Evolutionary conservation across 176 grass and related monocot genomes (phyloP).

Genomic region (Aechmea fasciata): DNA sequence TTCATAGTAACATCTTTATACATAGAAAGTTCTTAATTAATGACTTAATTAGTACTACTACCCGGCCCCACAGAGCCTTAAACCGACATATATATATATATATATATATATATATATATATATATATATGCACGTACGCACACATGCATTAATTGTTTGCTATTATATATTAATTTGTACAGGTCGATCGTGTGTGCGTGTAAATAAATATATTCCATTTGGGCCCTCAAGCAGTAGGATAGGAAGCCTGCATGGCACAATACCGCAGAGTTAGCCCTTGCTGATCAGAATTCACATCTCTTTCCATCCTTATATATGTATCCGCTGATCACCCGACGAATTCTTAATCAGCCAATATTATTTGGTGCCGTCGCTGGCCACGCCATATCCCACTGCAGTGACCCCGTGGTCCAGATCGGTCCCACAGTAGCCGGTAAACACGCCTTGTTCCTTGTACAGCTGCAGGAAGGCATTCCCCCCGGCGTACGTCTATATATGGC

Average conservation of each 20-base stretch:
- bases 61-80: no score
- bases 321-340: constrained; percentile 25
- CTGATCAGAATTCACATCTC: no score
- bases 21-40: no score
- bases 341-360: constrained; percentile 31
- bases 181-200: no score
- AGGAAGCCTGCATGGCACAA: constrained; percentile 28
- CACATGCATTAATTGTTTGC: no score
- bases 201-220: no score
- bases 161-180: no score
- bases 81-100: no score
- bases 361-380: constrained; percentile 2
- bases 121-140: no score
- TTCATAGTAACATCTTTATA: no score
- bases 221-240: neutral
- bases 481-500: constrained; percentile 60
- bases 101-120: no score
- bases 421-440: constrained; percentile 48
- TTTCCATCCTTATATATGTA: constrained; percentile 11
- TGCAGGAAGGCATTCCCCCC: constrained; percentile 43
- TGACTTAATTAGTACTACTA: no score
- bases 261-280: constrained; percentile 18
- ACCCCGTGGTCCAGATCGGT: constrained; percentile 31
- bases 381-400: constrained; percentile 16
- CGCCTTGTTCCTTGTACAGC: constrained; percentile 39